Evolutionary conservation across 192 early-diverging fungal species (phyloP).

Genomic region (Entomortierella parvispora): DNA sequence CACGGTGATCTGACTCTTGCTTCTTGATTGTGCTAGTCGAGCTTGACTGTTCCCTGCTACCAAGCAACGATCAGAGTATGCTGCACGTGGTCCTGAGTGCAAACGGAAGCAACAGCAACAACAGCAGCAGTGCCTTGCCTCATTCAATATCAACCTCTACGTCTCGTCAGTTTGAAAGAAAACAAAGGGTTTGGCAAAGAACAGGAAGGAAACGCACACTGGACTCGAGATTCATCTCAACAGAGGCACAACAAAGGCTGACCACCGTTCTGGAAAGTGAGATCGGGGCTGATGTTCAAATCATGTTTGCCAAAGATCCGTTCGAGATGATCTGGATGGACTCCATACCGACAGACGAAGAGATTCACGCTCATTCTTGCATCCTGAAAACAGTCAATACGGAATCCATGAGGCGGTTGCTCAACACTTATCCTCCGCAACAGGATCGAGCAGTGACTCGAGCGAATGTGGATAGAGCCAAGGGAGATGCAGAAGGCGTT

Average conservation of each 20-base stretch:
- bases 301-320: constrained; percentile 4
- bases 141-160: too few species aligned
- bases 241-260: constrained; percentile 1
- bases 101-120: too few species aligned
- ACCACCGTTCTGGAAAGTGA: constrained; percentile 7
- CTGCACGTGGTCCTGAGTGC: too few species aligned
- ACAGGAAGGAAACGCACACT: neutral
- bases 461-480: too few species aligned
- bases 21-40: too few species aligned
- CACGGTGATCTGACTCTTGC: neutral
- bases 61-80: too few species aligned
- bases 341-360: neutral
- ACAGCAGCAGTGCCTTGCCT: too few species aligned
- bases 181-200: neutral
- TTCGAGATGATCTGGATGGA: neutral
- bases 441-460: neutral
- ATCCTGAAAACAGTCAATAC: constrained; percentile 13
- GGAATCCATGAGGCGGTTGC: neutral
- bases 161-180: too few species aligned
- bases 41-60: too few species aligned
- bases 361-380: constrained; percentile 13
- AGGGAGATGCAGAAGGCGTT: too few species aligned
- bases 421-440: constrained; percentile 13
- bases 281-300: constrained; percentile 7
- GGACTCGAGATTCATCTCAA: neutral